phyloP scores from a whole-genome alignment of 768 basidiomycete genomes.

The Suillus placidus region DNA sequence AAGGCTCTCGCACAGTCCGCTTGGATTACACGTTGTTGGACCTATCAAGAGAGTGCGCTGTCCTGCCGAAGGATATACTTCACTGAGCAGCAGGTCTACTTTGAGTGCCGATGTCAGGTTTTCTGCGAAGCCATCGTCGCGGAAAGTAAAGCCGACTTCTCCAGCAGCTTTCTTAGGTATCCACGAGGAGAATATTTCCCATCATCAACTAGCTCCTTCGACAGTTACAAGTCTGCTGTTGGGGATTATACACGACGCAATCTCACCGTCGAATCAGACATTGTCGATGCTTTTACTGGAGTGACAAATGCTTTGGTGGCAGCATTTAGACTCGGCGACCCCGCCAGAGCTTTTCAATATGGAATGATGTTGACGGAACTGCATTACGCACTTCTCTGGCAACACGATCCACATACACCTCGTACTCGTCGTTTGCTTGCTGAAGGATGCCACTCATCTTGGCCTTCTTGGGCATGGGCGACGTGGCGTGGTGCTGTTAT shows the following conservation, averaged over 20 bases:
- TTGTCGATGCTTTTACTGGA: background rate
- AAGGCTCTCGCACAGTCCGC: conserved; percentile 10
- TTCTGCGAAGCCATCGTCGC: conserved; percentile 27
- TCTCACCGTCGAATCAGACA: conserved; percentile 5
- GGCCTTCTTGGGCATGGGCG: conserved; percentile 31
- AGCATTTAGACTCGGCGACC: background rate
- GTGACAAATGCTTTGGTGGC: background rate
- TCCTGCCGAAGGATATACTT: conserved; percentile 26
- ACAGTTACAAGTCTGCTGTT: background rate
- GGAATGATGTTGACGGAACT: conserved; percentile 14
- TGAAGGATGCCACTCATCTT: conserved; percentile 1
- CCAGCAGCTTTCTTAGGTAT: background rate
- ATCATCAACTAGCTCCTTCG: background rate
- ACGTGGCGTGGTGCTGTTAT: conserved; percentile 25
- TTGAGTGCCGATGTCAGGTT: conserved; percentile 20
- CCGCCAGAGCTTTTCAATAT: background rate
- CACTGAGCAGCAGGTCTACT: conserved; percentile 27
- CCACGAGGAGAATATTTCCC: background rate
- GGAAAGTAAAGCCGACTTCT: conserved; percentile 13
- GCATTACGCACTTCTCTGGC: conserved; percentile 22
- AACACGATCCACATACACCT: conserved; percentile 18
- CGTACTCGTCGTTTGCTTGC: conserved; percentile 16
- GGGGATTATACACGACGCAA: background rate
- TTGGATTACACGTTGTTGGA: conserved; percentile 28
- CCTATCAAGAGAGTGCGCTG: conserved; percentile 23